These are phyloP conservation scores for Fomitopsis palustris DNA, from an alignment of 1,284 basidiomycete genomes.

Conservation along the genomic window DNA sequence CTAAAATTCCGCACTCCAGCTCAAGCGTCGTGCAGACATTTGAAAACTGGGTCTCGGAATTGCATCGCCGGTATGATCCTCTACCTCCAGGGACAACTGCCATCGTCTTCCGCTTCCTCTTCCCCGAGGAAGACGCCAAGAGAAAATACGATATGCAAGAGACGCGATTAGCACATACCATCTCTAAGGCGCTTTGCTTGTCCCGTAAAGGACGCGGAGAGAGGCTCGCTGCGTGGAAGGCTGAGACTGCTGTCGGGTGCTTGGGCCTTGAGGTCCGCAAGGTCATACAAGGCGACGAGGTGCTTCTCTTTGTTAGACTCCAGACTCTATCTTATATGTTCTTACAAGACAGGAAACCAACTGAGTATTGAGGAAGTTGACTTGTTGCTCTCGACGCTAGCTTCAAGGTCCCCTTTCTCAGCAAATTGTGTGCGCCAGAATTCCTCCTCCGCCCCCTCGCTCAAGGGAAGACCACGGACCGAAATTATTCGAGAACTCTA, in stretches of 20 bases:
- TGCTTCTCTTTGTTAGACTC: slow-evolving; percentile 15
- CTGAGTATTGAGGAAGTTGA: slow-evolving; percentile 54
- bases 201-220: slow-evolving; percentile 27
- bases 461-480: slow-evolving; percentile 28
- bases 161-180: slow-evolving; percentile 48
- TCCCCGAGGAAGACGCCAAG: slow-evolving; percentile 72
- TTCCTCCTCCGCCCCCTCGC: slow-evolving; percentile 8
- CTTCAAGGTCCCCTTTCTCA: slow-evolving; percentile 62
- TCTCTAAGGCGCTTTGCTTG: slow-evolving; percentile 52
- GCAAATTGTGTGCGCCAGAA: slow-evolving; percentile 35
- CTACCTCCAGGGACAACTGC: slow-evolving; percentile 46
- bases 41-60: slow-evolving; percentile 41
- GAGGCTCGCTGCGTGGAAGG: slow-evolving; percentile 48
- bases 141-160: slow-evolving; percentile 78
- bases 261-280: slow-evolving; percentile 63
- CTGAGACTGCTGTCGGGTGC: slow-evolving; percentile 52
- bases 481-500: slow-evolving; percentile 54
- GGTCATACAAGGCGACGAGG: slow-evolving; percentile 36
- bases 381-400: slow-evolving; percentile 67
- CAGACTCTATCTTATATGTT: background rate
- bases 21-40: slow-evolving; percentile 40
- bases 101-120: slow-evolving; percentile 69
- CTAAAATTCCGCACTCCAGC: slow-evolving; percentile 6
- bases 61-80: slow-evolving; percentile 41
- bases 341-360: background rate